Percentiles rank a stretch among this genome's conserved stretches.
Evolutionary conservation across 768 basidiomycete species (phyloP).

Genomic region (Termitomyces sp.): DNA sequence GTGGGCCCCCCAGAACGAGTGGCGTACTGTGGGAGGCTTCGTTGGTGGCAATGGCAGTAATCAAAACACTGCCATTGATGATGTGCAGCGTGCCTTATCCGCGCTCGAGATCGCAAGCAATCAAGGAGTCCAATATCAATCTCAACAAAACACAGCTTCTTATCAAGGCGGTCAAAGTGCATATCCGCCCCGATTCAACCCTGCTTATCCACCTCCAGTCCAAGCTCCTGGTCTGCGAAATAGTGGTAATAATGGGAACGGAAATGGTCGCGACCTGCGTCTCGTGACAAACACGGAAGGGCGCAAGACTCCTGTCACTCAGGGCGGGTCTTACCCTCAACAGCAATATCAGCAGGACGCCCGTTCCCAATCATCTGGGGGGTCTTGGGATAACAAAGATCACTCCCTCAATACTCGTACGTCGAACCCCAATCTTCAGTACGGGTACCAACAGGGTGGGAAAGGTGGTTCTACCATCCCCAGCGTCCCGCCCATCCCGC

Average conservation of each 20-base stretch:
- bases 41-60: slow-evolving; percentile 12
- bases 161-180: slow-evolving; percentile 45
- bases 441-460: slow-evolving; percentile 49
- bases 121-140: slow-evolving; percentile 22
- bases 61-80: slow-evolving; percentile 51
- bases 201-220: slow-evolving; percentile 39
- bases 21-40: slow-evolving; percentile 38
- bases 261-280: slow-evolving; percentile 41
- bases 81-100: slow-evolving; percentile 71
- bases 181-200: slow-evolving; percentile 70
- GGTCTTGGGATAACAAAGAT: slow-evolving; percentile 66
- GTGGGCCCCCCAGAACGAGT: slow-evolving; percentile 61
- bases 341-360: slow-evolving; percentile 32
- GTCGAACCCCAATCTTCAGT: slow-evolving; percentile 69
- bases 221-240: slow-evolving; percentile 33
- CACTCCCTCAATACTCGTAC: slow-evolving; percentile 48
- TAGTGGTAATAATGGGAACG: slow-evolving; percentile 33
- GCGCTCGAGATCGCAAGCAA: slow-evolving; percentile 55
- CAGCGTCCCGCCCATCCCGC: slow-evolving; percentile 67
- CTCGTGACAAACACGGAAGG: slow-evolving; percentile 62
- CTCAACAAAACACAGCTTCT: slow-evolving; percentile 21
- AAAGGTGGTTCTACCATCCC: slow-evolving; percentile 41
- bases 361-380: slow-evolving; percentile 26
- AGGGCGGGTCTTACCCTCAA: slow-evolving; percentile 22
- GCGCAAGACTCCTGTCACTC: slow-evolving; percentile 53